These are phyloP conservation scores for Cercospora brassicicola DNA, from an alignment of 2,329 filamentous ascomycete genomes.

Conservation along the genomic window DNA sequence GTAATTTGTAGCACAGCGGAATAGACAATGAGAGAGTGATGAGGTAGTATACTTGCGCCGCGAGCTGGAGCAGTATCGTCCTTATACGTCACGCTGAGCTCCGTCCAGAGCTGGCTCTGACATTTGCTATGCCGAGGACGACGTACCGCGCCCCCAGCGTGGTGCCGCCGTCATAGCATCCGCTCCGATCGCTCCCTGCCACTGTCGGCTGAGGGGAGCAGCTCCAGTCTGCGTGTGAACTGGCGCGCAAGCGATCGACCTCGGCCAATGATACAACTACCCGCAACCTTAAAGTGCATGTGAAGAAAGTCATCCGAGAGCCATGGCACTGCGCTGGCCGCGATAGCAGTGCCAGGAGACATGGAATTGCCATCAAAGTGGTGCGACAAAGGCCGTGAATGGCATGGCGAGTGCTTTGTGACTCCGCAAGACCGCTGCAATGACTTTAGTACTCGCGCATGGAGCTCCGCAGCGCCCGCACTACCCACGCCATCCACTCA, in stretches of 20 bases:
- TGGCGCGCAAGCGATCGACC: slow-evolving; percentile 17
- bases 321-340: slow-evolving; percentile 4
- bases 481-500: slow-evolving; percentile 18
- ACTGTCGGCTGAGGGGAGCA: slow-evolving; percentile 19
- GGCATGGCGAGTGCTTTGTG: not conserved
- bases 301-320: slow-evolving; percentile 9
- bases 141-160: slow-evolving; percentile 2
- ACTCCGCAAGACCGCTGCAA: slow-evolving; percentile 13
- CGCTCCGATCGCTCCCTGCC: slow-evolving; percentile 21
- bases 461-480: slow-evolving; percentile 19
- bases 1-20: not conserved
- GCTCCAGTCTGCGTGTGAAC: slow-evolving; percentile 2
- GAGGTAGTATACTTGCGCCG: slow-evolving; percentile 7
- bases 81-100: slow-evolving; percentile 30
- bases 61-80: slow-evolving; percentile 18
- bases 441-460: slow-evolving; percentile 17
- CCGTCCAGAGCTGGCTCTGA: slow-evolving; percentile 16
- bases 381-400: slow-evolving; percentile 4
- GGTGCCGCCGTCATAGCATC: slow-evolving; percentile 24
- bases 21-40: slow-evolving; percentile 13
- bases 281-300: slow-evolving; percentile 19
- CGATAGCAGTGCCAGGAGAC: slow-evolving; percentile 1
- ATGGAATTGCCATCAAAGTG: slow-evolving; percentile 11
- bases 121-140: slow-evolving; percentile 22
- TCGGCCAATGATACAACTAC: slow-evolving; percentile 14